A percentile compares a stretch with the other conserved stretches of the same genome.
Conservation (phyloP, 306 rosid genomes). For the Malus fusca region DNA sequence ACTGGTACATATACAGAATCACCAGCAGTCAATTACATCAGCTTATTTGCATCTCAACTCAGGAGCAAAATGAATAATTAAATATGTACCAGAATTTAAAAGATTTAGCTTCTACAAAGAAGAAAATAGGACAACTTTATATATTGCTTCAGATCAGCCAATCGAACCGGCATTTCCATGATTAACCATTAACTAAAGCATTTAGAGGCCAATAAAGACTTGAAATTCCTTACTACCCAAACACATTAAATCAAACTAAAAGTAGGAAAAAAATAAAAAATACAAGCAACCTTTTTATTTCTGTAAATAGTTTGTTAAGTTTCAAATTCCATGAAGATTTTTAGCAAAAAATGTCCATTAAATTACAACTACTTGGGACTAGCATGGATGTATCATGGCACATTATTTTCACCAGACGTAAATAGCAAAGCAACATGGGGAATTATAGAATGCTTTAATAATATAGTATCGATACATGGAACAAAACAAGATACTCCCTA, state of each 20-base stretch:
- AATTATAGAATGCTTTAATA: background rate
- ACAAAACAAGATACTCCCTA: background rate
- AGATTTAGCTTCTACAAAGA: background rate
- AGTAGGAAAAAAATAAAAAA: background rate
- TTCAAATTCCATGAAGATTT: background rate
- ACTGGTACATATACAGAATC: constrained; percentile 39
- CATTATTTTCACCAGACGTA: background rate
- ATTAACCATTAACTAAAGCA: background rate
- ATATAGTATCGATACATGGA: background rate
- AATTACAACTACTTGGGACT: background rate
- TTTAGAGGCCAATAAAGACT: background rate
- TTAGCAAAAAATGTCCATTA: background rate
- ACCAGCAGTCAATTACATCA: background rate
- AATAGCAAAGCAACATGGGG: background rate
- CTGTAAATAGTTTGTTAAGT: background rate
- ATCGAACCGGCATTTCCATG: background rate
- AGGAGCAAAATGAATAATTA: background rate
- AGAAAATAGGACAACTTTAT: background rate
- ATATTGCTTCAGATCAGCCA: background rate
- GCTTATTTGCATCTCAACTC: background rate
- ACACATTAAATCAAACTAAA: background rate
- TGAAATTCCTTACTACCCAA: background rate
- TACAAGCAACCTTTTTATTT: background rate
- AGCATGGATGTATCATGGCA: background rate
- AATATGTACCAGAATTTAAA: background rate